These are phyloP conservation scores for Vitis hybrid DNA, from an alignment of 177 flowering plant species.

Conservation along the genomic window DNA sequence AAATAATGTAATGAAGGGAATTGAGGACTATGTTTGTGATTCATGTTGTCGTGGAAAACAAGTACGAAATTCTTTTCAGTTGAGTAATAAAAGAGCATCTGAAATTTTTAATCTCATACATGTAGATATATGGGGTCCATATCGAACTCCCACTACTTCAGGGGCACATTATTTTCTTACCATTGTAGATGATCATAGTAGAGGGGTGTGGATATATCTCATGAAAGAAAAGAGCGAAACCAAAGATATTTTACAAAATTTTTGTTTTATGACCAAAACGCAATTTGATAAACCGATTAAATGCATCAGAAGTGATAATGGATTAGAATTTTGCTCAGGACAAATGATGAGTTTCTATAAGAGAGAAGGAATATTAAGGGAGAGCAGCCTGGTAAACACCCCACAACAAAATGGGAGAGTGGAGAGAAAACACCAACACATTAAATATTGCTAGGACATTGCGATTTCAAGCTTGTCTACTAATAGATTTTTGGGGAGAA, in stretches of 20 bases:
- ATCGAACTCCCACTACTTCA: neutral
- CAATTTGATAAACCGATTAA: neutral
- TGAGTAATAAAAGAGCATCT: neutral
- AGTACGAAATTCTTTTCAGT: neutral
- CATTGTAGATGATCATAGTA: constrained; percentile 1
- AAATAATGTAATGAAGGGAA: neutral
- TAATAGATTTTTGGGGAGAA: neutral
- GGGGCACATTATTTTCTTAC: neutral
- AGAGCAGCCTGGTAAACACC: neutral
- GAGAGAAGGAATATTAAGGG: neutral
- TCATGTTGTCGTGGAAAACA: neutral
- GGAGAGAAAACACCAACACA: neutral
- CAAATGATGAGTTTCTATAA: neutral
- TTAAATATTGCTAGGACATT: neutral
- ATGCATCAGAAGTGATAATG: neutral
- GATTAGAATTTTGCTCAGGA: neutral
- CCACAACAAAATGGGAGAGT: constrained; percentile 4
- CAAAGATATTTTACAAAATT: neutral
- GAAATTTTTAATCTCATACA: neutral
- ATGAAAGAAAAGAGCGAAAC: neutral
- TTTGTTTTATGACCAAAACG: neutral
- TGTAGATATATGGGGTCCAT: neutral
- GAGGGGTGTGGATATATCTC: neutral
- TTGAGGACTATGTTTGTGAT: neutral
- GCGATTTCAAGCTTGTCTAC: neutral